Evolutionary conservation across 73 alveolate genomes (phyloP), one percentile per base, ranked within the genome.

Genomic region (Tetrahymena malaccensis): DNA sequence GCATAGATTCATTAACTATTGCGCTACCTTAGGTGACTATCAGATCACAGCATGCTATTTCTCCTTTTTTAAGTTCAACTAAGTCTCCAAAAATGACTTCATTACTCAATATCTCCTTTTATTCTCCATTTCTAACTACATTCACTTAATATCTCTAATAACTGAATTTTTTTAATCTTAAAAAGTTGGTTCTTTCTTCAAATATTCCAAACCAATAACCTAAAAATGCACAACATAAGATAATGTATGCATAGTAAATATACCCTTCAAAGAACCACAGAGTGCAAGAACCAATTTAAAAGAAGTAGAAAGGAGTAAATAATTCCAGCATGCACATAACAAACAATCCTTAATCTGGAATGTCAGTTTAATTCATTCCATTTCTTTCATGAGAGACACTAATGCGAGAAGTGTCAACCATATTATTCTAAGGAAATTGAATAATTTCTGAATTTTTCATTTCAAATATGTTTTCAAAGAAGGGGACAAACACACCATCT

Each of bases 51-150:
- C 99, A 99, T 89, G 98, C 95, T 27, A 85, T 94, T 94, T 94
- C 57, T 35, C 98, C 98, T 93, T 97, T 98, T 7, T 97, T 98
- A 40, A 99, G 96, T 33, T 97, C 97, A 84, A 98, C 70, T 22
- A 97, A 94, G 58, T 99, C 99, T 0, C 99, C 99, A 94, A 99
- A 99, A 7, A 98, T 99, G 93, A 99, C 97, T 85, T 97, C 98
- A 31, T 27, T 43, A 34, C 70, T 85, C 25, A 33, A 43, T 6
- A 95, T 89, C 21, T 89, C 58, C 22, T 89, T 85, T 22, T 70
- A 8, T 31, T 70, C 89, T 27, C 89, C 89, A 12, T 70, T 70
- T 70, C 89, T 70, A 0, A n/a, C 7, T 0, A 70, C 89, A 0
- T 25, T 11, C 17, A 70, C 89, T 70, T 27, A 4, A 70, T 27